Evolutionary conservation across 176 grass and related monocot species (phyloP).

Genomic region (Tuctoria greenei): DNA sequence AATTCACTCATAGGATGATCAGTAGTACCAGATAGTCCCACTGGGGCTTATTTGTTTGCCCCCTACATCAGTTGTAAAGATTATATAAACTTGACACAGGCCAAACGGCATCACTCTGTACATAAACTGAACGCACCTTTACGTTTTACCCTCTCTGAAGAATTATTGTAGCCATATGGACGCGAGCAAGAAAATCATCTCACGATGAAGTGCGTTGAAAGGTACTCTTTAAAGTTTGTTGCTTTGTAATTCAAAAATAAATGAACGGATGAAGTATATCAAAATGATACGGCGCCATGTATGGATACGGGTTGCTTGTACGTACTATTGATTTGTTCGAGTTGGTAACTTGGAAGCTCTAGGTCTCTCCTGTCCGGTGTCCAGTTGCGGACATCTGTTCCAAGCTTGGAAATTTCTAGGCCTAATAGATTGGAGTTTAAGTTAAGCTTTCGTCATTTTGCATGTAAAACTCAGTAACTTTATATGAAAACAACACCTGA

Average conservation of each 20-base stretch:
- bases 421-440: neutral
- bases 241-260: too few relatives aligned
- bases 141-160: neutral
- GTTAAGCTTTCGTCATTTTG: too few relatives aligned
- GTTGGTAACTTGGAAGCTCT: neutral
- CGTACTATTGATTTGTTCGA: too few relatives aligned
- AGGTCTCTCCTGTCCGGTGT: neutral
- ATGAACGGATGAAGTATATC: too few relatives aligned
- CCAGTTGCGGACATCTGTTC: neutral
- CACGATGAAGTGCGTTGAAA: neutral
- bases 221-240: too few relatives aligned
- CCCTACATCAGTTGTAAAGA: constrained; percentile 33
- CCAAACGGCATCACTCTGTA: constrained; percentile 34
- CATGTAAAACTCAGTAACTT: neutral
- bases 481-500: neutral
- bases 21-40: neutral
- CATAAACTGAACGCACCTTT: constrained; percentile 25
- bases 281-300: neutral
- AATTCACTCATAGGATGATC: neutral
- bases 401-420: neutral
- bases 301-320: neutral
- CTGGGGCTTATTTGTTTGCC: constrained; percentile 27
- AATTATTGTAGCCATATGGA: neutral
- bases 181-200: neutral
- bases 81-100: neutral